Base-by-base conservation (phyloP, 2,329 filamentous ascomycete genomes). In the Dryadomyces quercus-mongolicae region DNA sequence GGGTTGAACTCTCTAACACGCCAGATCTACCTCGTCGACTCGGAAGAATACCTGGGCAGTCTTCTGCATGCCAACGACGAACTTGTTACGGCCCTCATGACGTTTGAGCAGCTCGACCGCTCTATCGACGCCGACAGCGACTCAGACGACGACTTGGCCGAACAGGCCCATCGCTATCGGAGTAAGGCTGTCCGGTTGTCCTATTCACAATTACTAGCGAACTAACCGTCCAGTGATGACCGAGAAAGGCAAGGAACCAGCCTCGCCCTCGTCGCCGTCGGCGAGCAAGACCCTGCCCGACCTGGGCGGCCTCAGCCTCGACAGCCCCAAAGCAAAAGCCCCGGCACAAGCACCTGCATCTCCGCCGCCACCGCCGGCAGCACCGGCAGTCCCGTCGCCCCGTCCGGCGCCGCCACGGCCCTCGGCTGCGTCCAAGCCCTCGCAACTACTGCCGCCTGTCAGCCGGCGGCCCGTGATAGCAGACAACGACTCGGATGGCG, bases 61-160 rank as follows among this genome's bases (percentile, higher is more conserved):
- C 76, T 98, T 5, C 82, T 98, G 18, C 88, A 93, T 63, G 91
- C 92, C 59, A 97, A 98, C 63, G 93, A 98, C 63, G 88, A 95
- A 68, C 83, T 98, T n/a, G 88, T 97, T 44, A 85, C 85, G 58
- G 89, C 91, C 1, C 76, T 98, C 55, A 95, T 95, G 81, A 87
- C 90, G 0, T 98, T 90, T 64, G 92, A 97, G 69, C 88, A 96
- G 62, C 80, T 97, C 59, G 92, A 98, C 65, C 83, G 85, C 57
- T 90, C 87, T 49, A 86, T 92, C 59, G 86, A 89, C 60, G 82
- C 82, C 6, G 83, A 86, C 64, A 85, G 81, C 60, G 82, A 86
- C 66, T 85, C 81, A 1, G 82, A 86, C 55, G 82, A 85, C 57
- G 85, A 81, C 61, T 66, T 81, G 44, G 81, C 84, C 47, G 81